Conservation (phyloP, 352 stramenopile species). For the Lagenidium giganteum region DNA sequence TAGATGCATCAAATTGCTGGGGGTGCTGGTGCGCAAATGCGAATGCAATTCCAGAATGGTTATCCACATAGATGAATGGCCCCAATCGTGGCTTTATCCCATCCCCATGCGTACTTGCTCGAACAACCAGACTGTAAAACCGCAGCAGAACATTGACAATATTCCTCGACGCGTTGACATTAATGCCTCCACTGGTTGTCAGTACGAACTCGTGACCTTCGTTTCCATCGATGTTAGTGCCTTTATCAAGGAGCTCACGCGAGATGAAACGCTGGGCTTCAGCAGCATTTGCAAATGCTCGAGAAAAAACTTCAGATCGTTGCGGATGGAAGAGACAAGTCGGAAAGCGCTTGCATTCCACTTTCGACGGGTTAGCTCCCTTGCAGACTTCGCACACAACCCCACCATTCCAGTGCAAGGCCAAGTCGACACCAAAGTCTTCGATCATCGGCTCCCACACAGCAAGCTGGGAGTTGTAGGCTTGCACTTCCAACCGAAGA, state of each 20-base stretch:
- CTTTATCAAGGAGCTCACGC: constrained; percentile 60
- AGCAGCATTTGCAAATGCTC: constrained; percentile 51
- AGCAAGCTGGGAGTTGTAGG: constrained; percentile 82
- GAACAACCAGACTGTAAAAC: constrained; percentile 72
- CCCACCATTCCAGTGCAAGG: constrained; percentile 58
- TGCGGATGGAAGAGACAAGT: constrained; percentile 65
- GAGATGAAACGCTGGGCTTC: constrained; percentile 85
- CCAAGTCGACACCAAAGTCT: constrained; percentile 79
- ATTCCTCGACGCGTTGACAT: constrained; percentile 78
- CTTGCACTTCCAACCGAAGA: constrained; percentile 68
- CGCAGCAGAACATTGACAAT: constrained; percentile 81
- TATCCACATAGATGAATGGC: constrained; percentile 84
- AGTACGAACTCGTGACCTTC: constrained; percentile 54
- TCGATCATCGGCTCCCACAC: constrained; percentile 83
- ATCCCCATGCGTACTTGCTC: constrained; percentile 30
- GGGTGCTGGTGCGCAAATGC: constrained; percentile 72
- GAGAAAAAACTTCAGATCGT: constrained; percentile 61
- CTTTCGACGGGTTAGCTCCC: constrained; percentile 49
- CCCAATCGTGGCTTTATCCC: constrained; percentile 46
- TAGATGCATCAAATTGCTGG: too few relatives aligned
- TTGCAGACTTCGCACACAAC: constrained; percentile 78
- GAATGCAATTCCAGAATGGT: constrained; percentile 81
- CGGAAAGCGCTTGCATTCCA: constrained; percentile 67
- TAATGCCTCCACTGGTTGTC: constrained; percentile 76
- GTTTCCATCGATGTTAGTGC: constrained; percentile 7